Percentiles rank a stretch among this genome's conserved stretches.
Conservation (phyloP, 805 yeast species). For the Kodamaea hsintzibuensis region DNA sequence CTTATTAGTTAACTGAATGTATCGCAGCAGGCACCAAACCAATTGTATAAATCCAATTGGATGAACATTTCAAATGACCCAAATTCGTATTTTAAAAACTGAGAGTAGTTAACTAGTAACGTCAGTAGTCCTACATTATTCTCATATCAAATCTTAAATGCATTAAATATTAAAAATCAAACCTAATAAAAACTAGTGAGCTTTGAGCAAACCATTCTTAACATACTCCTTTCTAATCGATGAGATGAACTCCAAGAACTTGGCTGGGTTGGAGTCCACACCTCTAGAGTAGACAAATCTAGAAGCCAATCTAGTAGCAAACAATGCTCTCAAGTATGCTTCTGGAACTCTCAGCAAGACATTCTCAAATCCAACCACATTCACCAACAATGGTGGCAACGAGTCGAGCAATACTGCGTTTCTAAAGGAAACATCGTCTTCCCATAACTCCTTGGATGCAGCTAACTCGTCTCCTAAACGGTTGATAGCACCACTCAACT, state of each 20-base stretch:
- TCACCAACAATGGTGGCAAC: slow-evolving; percentile 71
- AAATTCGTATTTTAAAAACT: no score
- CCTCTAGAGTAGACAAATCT: slow-evolving; percentile 84
- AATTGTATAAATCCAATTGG: no score
- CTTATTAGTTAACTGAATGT: no score
- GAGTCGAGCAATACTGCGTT: slow-evolving; percentile 74
- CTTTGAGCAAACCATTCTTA: slow-evolving; percentile 23
- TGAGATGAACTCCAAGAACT: slow-evolving; percentile 68
- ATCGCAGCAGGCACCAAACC: no score
- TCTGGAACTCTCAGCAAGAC: slow-evolving; percentile 81
- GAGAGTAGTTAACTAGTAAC: no score
- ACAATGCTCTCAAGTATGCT: slow-evolving; percentile 82
- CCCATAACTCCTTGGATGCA: slow-evolving; percentile 79
- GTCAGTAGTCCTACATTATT: background rate
- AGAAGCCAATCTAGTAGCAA: slow-evolving; percentile 84
- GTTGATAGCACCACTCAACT: slow-evolving; percentile 79
- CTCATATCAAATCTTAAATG: background rate
- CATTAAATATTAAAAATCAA: slow-evolving; percentile 1
- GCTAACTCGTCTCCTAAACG: slow-evolving; percentile 84
- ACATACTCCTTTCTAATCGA: slow-evolving; percentile 50
- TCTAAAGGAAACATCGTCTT: slow-evolving; percentile 73
- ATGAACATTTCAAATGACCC: background rate
- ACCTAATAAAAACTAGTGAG: background rate
- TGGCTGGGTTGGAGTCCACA: slow-evolving; percentile 76
- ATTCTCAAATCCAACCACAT: slow-evolving; percentile 63